Percentiles rank a stretch among this genome's conserved stretches.
phyloP scores from a whole-genome alignment of 306 rosid genomes.

The Fragaria iinumae region DNA sequence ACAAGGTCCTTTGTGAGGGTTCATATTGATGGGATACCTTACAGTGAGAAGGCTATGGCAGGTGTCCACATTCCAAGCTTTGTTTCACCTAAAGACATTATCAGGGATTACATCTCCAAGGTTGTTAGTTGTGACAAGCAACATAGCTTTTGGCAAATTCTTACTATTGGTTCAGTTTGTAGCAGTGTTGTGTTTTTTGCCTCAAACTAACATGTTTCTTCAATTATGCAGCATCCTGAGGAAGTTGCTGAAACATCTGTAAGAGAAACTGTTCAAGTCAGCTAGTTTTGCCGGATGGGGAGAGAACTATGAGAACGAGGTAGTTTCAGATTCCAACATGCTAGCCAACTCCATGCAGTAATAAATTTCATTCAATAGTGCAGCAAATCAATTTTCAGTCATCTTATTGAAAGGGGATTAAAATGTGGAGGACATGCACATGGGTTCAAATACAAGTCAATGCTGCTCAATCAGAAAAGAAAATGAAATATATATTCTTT shows the following conservation, averaged over 20 bases:
- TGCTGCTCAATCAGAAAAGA: slow-evolving; percentile 14
- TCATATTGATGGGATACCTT: not conserved
- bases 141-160: not conserved
- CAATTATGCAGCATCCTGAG: not conserved
- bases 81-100: not conserved
- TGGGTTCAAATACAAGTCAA: slow-evolving; percentile 17
- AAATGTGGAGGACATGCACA: not conserved
- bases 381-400: too few species aligned
- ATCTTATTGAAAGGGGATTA: too few species aligned
- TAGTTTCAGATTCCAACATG: not conserved
- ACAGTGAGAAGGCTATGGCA: not conserved
- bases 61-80: not conserved
- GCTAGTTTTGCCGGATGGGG: not conserved
- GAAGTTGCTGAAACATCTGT: not conserved
- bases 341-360: not conserved
- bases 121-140: not conserved
- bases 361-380: too few species aligned
- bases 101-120: not conserved
- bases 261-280: not conserved
- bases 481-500: slow-evolving; percentile 13
- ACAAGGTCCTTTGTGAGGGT: not conserved
- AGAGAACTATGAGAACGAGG: not conserved
- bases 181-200: not conserved
- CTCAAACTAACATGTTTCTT: not conserved
- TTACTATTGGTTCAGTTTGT: not conserved